phyloP scores from a whole-genome alignment of 495 filamentous ascomycete species.

The Acidomyces sp. region DNA sequence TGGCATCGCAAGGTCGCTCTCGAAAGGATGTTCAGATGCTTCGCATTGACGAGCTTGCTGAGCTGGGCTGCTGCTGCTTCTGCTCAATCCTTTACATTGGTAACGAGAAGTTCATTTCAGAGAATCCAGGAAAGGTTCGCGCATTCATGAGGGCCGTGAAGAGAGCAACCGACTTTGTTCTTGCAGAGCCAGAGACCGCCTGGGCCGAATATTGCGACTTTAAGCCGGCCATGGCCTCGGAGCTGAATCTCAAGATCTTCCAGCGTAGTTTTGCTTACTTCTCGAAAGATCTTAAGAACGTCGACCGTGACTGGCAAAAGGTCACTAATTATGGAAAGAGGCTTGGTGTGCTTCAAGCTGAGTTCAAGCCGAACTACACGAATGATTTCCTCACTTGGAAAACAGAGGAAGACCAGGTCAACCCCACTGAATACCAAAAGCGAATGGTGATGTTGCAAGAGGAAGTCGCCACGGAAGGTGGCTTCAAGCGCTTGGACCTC shows the following conservation, averaged over 20 bases:
- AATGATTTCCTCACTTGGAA: slow-evolving; percentile 49
- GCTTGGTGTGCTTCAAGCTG: slow-evolving; percentile 42
- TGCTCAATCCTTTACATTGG: slow-evolving; percentile 59
- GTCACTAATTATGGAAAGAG: slow-evolving; percentile 57
- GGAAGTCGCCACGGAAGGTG: slow-evolving; percentile 6
- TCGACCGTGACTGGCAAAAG: slow-evolving; percentile 54
- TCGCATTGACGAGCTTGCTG: slow-evolving; percentile 58
- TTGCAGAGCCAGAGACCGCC: slow-evolving; percentile 42
- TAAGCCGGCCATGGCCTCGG: slow-evolving; percentile 52
- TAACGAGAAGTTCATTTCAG: slow-evolving; percentile 49
- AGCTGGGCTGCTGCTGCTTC: slow-evolving; percentile 64
- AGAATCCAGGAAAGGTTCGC: slow-evolving; percentile 44
- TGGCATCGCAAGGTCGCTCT: slow-evolving; percentile 44
- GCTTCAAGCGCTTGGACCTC: slow-evolving; percentile 8
- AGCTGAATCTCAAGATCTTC: slow-evolving; percentile 58
- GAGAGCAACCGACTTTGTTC: slow-evolving; percentile 51
- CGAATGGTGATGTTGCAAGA: slow-evolving; percentile 16
- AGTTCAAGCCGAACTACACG: slow-evolving; percentile 54
- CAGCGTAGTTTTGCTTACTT: slow-evolving; percentile 60
- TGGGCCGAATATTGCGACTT: slow-evolving; percentile 53
- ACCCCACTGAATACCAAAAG: slow-evolving; percentile 44
- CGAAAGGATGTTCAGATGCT: slow-evolving; percentile 57
- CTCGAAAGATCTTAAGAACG: slow-evolving; percentile 57
- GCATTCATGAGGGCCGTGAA: slow-evolving; percentile 54
- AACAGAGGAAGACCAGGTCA: slow-evolving; percentile 45